Base-by-base conservation (phyloP, 345 rosid species). In the Aquilaria yunnanensis region DNA sequence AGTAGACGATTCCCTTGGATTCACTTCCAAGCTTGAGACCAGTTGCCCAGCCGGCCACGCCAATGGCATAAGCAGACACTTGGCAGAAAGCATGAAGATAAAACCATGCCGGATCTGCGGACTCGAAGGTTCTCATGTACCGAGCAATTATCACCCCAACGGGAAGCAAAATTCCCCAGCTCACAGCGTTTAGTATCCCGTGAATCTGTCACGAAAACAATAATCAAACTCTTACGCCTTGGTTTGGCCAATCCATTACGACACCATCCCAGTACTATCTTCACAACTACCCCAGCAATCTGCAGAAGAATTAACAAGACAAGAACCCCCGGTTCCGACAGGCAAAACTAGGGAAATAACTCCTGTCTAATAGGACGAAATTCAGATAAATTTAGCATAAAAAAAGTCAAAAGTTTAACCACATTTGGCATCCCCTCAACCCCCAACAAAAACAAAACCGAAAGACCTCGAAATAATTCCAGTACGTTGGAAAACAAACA, bases 21-120 rank as follows among this genome's bases (percentile, higher is more conserved):
- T 92, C 83, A 9, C 75, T 62, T 14, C 98, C 95, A n/a, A 92
- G 90, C 70, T 89, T 89, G 47, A 92, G 59, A n/a, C 98, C 96
- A 12, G 89, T 89, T 59, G 72, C 89, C 98, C 96, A 92, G 2
- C 98, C 98, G 32, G 98, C 84, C 59, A 85, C 92, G 6, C 98
- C 98, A 13, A 92, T 72, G 32, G 61, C 82, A 43, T 88, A 92
- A 29, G 83, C 98, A 16, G 90, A 83, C 52, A 77, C 43, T 65
- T 92, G 98, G 69, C 98, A 92, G 59, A 59, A 63, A 10, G 62
- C 85, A 37, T 92, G 98, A 37, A 86, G 77, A 68, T 92, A 89
- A 64, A 92, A 92, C 98, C 98, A 92, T 0, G 83, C 83, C 13
- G 94, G 96, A 82, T 89, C 98, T 6, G 94, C 90, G 0, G 90